phyloP scores from a whole-genome alignment of 176 grass and related monocot genomes.

The Oryza glumipatula region DNA sequence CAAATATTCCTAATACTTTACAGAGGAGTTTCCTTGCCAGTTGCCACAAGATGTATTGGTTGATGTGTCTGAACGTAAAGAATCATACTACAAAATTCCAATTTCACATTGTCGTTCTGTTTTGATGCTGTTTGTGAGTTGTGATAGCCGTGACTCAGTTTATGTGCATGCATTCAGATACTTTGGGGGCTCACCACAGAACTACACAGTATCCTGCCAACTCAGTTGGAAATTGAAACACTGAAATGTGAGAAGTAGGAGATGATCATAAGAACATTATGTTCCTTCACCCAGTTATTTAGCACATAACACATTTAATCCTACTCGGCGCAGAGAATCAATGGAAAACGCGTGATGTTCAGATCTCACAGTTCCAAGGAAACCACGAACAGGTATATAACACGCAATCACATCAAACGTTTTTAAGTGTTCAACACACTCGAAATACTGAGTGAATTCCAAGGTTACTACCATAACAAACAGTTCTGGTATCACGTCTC shows the following conservation, averaged over 20 bases:
- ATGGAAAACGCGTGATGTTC: neutral
- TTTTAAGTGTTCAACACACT: neutral
- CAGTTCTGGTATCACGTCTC: constrained; percentile 16
- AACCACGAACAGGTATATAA: constrained; percentile 9
- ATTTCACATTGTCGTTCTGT: no score
- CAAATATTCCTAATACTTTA: neutral
- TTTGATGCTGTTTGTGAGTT: neutral
- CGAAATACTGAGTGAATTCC: neutral
- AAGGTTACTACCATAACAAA: constrained; percentile 4
- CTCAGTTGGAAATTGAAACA: neutral
- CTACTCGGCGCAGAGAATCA: neutral
- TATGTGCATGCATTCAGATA: neutral
- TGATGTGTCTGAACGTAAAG: no score
- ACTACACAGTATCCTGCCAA: neutral
- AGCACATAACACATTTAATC: neutral
- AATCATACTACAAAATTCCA: neutral
- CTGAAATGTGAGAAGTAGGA: neutral
- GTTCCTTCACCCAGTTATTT: neutral
- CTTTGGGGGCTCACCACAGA: neutral
- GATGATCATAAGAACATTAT: neutral
- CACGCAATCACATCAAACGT: constrained; percentile 11
- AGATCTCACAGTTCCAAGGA: neutral
- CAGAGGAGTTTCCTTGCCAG: neutral
- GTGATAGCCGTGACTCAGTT: neutral
- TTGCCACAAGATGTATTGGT: neutral